phyloP scores from a whole-genome alignment of 2,329 filamentous ascomycete species.

The Exophiala oligosperma region DNA sequence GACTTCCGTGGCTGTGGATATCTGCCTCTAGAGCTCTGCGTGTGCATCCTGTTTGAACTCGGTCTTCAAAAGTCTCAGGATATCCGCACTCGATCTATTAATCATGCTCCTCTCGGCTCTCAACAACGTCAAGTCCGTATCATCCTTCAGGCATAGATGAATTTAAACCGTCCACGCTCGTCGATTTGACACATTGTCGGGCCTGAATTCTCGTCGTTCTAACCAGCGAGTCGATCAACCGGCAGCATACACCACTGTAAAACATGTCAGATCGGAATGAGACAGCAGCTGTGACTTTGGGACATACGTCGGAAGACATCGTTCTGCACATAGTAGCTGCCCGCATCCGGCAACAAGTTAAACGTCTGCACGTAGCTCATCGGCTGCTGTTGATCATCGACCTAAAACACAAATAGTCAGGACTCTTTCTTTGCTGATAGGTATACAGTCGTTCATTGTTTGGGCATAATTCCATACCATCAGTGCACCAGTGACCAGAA shows the following conservation, averaged over 20 bases:
- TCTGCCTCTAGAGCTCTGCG: no score
- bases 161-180: no score
- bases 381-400: constrained; percentile 80
- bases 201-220: neutral
- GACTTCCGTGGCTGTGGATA: no score
- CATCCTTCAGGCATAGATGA: no score
- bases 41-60: no score
- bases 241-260: constrained; percentile 24
- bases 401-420: constrained; percentile 50
- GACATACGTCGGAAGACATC: constrained; percentile 66
- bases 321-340: constrained; percentile 85
- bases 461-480: constrained; percentile 57
- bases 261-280: constrained; percentile 8
- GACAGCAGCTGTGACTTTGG: neutral
- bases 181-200: neutral
- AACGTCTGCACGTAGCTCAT: constrained; percentile 93
- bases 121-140: no score
- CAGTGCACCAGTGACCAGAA: constrained; percentile 84
- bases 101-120: no score
- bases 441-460: neutral
- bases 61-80: no score
- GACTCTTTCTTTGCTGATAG: neutral
- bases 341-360: constrained; percentile 72
- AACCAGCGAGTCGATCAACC: constrained; percentile 4
- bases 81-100: no score